Evolutionary conservation across 2,329 filamentous ascomycete species (phyloP).

Genomic region (Amesomyces nigricolor): DNA sequence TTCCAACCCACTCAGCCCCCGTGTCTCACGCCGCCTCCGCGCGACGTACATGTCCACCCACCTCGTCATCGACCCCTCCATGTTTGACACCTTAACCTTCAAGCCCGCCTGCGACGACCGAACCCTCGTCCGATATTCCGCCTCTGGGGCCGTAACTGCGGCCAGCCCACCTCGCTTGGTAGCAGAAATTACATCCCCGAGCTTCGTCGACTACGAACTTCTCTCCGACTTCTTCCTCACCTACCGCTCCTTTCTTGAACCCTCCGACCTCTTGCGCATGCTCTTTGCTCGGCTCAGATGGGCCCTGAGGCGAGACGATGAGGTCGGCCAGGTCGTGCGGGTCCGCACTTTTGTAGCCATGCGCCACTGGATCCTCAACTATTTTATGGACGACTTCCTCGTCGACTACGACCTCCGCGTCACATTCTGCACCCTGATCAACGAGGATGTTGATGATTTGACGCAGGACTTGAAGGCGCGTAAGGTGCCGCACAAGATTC

Average conservation of each 20-base stretch:
- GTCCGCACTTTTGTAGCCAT: conserved; percentile 93
- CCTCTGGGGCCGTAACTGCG: conserved; percentile 69
- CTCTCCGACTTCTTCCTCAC: conserved; percentile 98
- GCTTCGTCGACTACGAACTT: conserved; percentile 92
- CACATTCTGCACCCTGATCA: conserved; percentile 76
- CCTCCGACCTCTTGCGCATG: conserved; percentile 72
- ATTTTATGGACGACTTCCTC: conserved; percentile 92
- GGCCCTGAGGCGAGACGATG: conserved; percentile 74
- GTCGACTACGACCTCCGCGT: conserved; percentile 66
- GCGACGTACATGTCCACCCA: conserved; percentile 46
- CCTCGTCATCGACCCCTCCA: conserved; percentile 59
- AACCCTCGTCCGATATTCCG: conserved; percentile 75
- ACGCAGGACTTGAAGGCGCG: conserved; percentile 38
- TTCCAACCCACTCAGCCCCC: conserved; percentile 29
- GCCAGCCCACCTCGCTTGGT: conserved; percentile 88
- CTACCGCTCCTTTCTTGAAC: conserved; percentile 78
- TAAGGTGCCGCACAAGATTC: conserved; percentile 69
- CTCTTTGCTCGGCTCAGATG: conserved; percentile 79
- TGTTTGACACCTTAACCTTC: conserved; percentile 77
- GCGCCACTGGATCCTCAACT: conserved; percentile 96
- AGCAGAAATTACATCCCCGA: conserved; percentile 92
- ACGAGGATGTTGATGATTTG: conserved; percentile 57
- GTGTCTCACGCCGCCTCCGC: conserved; percentile 38
- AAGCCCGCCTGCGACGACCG: conserved; percentile 74
- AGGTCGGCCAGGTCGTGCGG: conserved; percentile 86